phyloP scores from a whole-genome alignment of 2,329 filamentous ascomycete genomes.

The Mollisia scopiformis region DNA sequence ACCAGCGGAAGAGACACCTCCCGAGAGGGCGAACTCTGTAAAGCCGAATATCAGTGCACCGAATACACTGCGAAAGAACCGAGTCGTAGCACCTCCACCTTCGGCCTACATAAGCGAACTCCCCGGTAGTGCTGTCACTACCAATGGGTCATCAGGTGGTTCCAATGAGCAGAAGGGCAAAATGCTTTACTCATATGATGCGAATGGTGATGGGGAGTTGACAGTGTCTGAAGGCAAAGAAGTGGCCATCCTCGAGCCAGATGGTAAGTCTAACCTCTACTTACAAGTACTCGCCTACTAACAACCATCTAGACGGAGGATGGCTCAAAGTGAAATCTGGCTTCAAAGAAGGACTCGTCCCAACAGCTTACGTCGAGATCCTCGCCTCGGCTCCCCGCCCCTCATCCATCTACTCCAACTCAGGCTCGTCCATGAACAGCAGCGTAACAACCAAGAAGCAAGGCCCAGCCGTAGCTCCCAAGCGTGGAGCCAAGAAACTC shows the following conservation, averaged over 20 bases:
- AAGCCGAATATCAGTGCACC: constrained; percentile 28
- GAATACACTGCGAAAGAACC: constrained; percentile 55
- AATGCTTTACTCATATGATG: constrained; percentile 89
- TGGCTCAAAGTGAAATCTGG: constrained; percentile 86
- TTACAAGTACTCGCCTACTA: constrained; percentile 31
- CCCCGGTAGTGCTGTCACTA: constrained; percentile 49
- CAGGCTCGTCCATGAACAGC: constrained; percentile 67
- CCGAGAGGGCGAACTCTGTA: constrained; percentile 37
- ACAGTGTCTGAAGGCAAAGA: constrained; percentile 79
- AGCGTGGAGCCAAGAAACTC: constrained; percentile 88
- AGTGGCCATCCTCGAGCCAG: constrained; percentile 78
- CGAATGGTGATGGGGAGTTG: constrained; percentile 79
- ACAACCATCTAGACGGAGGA: constrained; percentile 71
- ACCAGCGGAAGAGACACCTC: constrained; percentile 52
- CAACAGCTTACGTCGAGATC: constrained; percentile 81
- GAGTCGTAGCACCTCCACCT: constrained; percentile 87
- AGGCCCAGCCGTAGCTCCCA: constrained; percentile 76
- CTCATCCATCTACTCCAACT: constrained; percentile 77
- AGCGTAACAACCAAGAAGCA: constrained; percentile 42
- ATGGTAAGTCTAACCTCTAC: constrained; percentile 64
- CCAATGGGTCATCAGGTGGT: constrained; percentile 42
- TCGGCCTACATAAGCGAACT: constrained; percentile 74
- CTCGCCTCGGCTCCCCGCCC: constrained; percentile 60
- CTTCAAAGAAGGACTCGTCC: constrained; percentile 81
- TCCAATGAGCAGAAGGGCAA: constrained; percentile 70